These are phyloP conservation scores for Begonia masoniana DNA, from an alignment of 306 rosid genomes.

Conservation along the genomic window DNA sequence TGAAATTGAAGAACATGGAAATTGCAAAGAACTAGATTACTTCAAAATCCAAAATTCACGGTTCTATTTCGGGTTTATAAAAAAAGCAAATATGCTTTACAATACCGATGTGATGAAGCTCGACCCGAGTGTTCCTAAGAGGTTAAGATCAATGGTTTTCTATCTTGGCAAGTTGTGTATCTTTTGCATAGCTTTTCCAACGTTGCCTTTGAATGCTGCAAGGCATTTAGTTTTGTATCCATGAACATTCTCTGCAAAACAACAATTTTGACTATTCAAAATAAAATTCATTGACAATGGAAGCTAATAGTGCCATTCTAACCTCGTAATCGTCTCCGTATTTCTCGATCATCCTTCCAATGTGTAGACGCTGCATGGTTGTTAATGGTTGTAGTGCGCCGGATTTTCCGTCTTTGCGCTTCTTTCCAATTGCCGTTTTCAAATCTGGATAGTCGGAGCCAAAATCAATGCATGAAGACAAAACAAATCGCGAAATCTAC, in stretches of 20 bases:
- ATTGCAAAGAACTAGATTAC: too few relatives aligned
- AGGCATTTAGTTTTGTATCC: conserved; percentile 68
- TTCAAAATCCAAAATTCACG: too few relatives aligned
- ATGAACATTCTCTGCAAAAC: conserved; percentile 63
- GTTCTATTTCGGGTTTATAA: too few relatives aligned
- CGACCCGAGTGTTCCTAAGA: conserved; percentile 1
- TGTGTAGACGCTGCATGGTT: conserved; percentile 53
- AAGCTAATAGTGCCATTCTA: background rate
- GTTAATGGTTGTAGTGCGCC: conserved; percentile 57
- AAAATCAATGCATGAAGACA: background rate
- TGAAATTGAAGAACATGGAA: too few relatives aligned
- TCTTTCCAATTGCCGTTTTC: conserved; percentile 72
- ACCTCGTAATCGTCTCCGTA: conserved; percentile 66
- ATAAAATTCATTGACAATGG: background rate
- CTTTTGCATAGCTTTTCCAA: conserved; percentile 68
- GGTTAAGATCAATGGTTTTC: conserved; percentile 41
- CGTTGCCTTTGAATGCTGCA: conserved; percentile 81
- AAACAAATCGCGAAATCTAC: background rate
- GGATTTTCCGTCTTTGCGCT: conserved; percentile 70
- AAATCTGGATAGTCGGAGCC: conserved; percentile 30
- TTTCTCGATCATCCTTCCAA: conserved; percentile 47
- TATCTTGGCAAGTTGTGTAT: conserved; percentile 25
- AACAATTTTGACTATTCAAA: background rate
- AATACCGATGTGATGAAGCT: too few relatives aligned
- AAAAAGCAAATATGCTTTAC: too few relatives aligned